phyloP scores from a whole-genome alignment of 2,329 filamentous ascomycete species.

The Ophiostoma perfectum region DNA sequence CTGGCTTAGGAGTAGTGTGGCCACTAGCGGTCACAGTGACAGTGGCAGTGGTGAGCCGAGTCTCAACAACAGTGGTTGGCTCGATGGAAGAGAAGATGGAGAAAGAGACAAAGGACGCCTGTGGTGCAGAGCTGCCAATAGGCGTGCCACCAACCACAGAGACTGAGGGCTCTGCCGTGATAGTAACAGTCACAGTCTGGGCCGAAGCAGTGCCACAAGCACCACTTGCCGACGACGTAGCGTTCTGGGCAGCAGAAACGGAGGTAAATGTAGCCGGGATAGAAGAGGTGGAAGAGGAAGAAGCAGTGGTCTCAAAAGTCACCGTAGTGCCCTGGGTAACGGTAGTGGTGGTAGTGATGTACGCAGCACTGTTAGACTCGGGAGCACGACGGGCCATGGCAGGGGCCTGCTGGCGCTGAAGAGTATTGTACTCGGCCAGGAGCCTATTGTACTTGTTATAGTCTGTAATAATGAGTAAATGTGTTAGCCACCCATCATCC shows the following conservation, averaged over 20 bases:
- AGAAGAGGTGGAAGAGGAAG: not conserved
- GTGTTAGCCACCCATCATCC: not conserved
- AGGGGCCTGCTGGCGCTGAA: slow-evolving; percentile 13
- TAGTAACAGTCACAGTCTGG: slow-evolving; percentile 13
- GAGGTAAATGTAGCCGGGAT: not conserved
- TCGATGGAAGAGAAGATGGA: slow-evolving; percentile 11
- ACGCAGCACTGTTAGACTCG: slow-evolving; percentile 27
- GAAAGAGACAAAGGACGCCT: slow-evolving; percentile 8
- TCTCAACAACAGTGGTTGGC: slow-evolving; percentile 8
- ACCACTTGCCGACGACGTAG: not conserved
- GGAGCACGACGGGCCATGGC: slow-evolving; percentile 22
- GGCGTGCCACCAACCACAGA: not conserved
- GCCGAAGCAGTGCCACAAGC: slow-evolving; percentile 7
- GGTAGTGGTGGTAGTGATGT: slow-evolving; percentile 30
- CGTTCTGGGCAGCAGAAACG: not conserved
- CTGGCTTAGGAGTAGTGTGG: not conserved
- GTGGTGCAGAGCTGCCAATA: no score
- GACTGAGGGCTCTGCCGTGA: slow-evolving; percentile 6
- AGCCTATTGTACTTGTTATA: slow-evolving; percentile 23
- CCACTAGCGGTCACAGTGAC: not conserved
- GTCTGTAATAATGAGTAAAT: slow-evolving; percentile 19
- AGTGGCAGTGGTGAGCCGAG: not conserved
- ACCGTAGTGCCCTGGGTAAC: slow-evolving; percentile 24
- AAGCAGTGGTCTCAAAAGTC: slow-evolving; percentile 22
- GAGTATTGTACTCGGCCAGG: slow-evolving; percentile 22